A percentile compares a stretch with the other conserved stretches of the same genome.
Evolutionary conservation across 129 eudicot genomes (phyloP).

Genomic region (Helichrysum umbraculigerum): DNA sequence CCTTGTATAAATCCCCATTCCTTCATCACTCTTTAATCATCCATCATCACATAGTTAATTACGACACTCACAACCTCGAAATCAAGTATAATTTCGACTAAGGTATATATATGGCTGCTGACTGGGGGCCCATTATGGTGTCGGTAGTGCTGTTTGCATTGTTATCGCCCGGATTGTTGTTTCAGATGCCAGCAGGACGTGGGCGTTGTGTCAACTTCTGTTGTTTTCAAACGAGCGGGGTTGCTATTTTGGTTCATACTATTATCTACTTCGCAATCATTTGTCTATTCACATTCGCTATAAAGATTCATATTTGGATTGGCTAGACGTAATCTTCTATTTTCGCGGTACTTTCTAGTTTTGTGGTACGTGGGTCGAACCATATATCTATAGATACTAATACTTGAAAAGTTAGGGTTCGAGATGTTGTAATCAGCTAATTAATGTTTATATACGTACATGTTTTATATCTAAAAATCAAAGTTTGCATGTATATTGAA

Average conservation of each 20-base stretch:
- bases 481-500: too few relatives aligned
- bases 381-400: neutral
- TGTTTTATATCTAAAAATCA: too few relatives aligned
- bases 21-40: neutral
- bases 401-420: neutral
- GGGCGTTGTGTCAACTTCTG: conserved; percentile 55
- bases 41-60: neutral
- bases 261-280: conserved; percentile 55
- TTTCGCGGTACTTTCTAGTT: neutral
- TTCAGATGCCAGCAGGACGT: conserved; percentile 70
- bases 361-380: neutral
- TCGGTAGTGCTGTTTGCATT: conserved; percentile 52
- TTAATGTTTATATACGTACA: too few relatives aligned
- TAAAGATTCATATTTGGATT: conserved; percentile 49
- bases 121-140: conserved; percentile 71
- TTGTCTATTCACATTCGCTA: conserved; percentile 50
- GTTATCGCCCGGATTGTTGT: conserved; percentile 64
- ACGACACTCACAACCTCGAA: neutral
- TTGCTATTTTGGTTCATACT: conserved; percentile 54
- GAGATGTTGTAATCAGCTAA: too few relatives aligned
- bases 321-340: conserved; percentile 20
- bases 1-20: conserved; percentile 13
- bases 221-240: conserved; percentile 52
- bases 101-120: conserved; percentile 21
- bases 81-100: neutral